These are phyloP conservation scores for Beta macrorhiza DNA, from an alignment of 179 eudicot genomes.

Conservation along the genomic window DNA sequence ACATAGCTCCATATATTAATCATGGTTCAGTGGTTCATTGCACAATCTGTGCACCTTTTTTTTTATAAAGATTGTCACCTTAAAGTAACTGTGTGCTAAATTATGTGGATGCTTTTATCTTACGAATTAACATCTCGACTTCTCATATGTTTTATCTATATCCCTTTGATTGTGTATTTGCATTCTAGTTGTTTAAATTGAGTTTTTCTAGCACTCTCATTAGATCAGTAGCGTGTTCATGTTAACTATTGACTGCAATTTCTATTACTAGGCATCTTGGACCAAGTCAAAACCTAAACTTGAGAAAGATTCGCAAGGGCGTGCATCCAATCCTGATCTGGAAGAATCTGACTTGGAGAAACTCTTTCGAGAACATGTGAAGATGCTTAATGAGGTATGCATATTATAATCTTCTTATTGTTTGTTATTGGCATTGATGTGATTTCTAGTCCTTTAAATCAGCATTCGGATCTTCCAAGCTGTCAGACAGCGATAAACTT, in stretches of 20 bases:
- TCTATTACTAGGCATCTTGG: no score
- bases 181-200: background rate
- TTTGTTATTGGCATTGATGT: background rate
- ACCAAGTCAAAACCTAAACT: no score
- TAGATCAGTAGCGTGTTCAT: background rate
- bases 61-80: no score
- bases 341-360: conserved; percentile 89
- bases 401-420: background rate
- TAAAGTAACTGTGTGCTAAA: no score
- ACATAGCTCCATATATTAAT: no score
- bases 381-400: conserved; percentile 81
- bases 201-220: background rate
- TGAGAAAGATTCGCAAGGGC: no score
- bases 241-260: no score
- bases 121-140: no score
- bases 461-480: background rate
- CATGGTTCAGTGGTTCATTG: no score
- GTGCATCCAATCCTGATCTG: conserved; percentile 71
- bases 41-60: no score
- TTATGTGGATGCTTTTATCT: no score
- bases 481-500: background rate
- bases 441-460: background rate
- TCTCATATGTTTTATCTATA: no score
- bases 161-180: background rate
- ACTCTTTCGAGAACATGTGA: conserved; percentile 89